A percentile compares a stretch with the other conserved stretches of the same genome.
These are phyloP conservation scores for Halenospora varia DNA, from an alignment of 495 filamentous ascomycete species.

Conservation along the genomic window DNA sequence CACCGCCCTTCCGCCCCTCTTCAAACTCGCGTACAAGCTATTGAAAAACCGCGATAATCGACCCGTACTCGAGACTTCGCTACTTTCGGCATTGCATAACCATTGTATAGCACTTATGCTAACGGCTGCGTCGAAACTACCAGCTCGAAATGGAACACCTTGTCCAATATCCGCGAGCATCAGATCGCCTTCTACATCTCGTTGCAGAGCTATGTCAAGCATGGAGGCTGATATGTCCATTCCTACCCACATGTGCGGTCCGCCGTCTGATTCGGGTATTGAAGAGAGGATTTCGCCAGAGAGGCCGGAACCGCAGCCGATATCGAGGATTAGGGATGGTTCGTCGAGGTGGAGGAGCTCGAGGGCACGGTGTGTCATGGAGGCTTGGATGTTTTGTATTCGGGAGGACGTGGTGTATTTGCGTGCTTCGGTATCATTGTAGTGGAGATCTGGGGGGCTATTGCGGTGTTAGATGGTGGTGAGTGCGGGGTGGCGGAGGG, in stretches of 20 bases:
- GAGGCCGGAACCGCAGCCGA: slow-evolving; percentile 93
- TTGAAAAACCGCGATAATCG: slow-evolving; percentile 84
- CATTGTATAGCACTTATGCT: slow-evolving; percentile 94
- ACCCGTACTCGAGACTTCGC: slow-evolving; percentile 71
- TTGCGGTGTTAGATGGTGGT: slow-evolving; percentile 6
- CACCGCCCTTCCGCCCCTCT: slow-evolving; percentile 84
- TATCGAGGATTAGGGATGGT: slow-evolving; percentile 85
- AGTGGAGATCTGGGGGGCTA: slow-evolving; percentile 92
- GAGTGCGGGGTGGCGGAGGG: slow-evolving; percentile 3
- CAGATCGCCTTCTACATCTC: slow-evolving; percentile 88
- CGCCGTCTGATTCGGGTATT: slow-evolving; percentile 60
- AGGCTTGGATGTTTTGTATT: slow-evolving; percentile 89
- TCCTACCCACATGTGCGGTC: slow-evolving; percentile 88
- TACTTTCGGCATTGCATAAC: slow-evolving; percentile 92
- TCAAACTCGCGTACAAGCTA: slow-evolving; percentile 80
- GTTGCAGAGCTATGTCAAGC: slow-evolving; percentile 86
- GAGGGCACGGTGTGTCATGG: slow-evolving; percentile 91
- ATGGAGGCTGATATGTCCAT: slow-evolving; percentile 94
- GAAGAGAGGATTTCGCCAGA: slow-evolving; percentile 87
- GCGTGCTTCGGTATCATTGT: slow-evolving; percentile 89
- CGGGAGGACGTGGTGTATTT: slow-evolving; percentile 98
- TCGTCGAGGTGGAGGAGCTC: slow-evolving; percentile 77
- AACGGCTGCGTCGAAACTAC: slow-evolving; percentile 91
- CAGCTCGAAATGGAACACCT: slow-evolving; percentile 89
- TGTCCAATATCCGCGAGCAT: slow-evolving; percentile 92